Evolutionary conservation across 164 flowering plant genomes (phyloP), one percentile per base, ranked within the genome.

Genomic region (Magnolia changhungtana): DNA sequence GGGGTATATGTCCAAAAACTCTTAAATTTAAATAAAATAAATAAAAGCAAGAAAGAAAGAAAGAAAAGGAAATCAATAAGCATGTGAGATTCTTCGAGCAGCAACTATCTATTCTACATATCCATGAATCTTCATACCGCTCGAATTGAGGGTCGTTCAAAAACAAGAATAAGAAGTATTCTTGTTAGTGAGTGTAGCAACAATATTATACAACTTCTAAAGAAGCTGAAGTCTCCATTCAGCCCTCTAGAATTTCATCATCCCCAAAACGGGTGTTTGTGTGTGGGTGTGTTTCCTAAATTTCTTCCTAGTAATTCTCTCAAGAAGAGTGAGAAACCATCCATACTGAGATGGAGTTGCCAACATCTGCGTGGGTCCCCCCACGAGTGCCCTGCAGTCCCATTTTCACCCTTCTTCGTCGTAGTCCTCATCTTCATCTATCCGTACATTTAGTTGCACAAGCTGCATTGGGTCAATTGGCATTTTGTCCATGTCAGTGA

Each of bases 401-500:
- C 69, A 11, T 3, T 59, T n/a, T 83, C 80, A 93, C 73, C 88
- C 93, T 83, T 95, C 98, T 74, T 91, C 98, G 72, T 95, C 94
- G 67, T 95, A 90, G 78, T 95, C 94, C 31, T 94, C 98, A 1
- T 94, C 96, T 80, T 95, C 97, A 20, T 90, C 97, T 67, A 89
- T 8, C 67, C 84, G 85, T 55, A 82, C 81, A 51, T 86, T 79
- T 14, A 91, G 78, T 16, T 83, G 86, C 19, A 90, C 94, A 63
- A 91, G 84, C 80, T 92, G 94, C 72, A 89, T 77, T 23, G 95
- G 95, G 70, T 91, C 97, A 19, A 95, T 87, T n/a, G 86, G 84
- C 87, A 91, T 93, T 66, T 85, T 82, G 73, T 90, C 93, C 78
- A 94, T 78, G 14, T 89, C 97, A 0, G 96, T 83, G 29, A 89